Percentiles rank a stretch among this genome's conserved stretches.
Evolutionary conservation across 1,284 basidiomycete genomes (phyloP).

Genomic region (Wolfiporia cocos): DNA sequence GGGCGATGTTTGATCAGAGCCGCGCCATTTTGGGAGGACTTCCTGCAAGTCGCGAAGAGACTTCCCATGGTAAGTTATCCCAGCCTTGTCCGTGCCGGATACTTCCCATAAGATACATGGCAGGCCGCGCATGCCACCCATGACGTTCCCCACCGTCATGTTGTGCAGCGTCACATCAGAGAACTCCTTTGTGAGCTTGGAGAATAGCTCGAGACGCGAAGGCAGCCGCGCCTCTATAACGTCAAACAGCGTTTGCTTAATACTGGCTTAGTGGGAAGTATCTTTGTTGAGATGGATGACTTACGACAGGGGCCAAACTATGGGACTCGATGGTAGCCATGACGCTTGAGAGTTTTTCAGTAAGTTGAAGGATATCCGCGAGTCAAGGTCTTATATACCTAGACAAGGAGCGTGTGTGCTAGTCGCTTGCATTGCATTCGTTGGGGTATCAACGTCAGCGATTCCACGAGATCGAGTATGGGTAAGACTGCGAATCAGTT

Average conservation of each 20-base stretch:
- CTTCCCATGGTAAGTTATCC: conserved; percentile 5
- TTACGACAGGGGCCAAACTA: too few relatives aligned
- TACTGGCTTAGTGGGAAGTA: too few relatives aligned
- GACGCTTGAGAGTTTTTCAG: too few relatives aligned
- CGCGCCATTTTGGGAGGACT: conserved; percentile 3
- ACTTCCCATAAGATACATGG: conserved; percentile 7
- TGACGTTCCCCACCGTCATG: conserved; percentile 6
- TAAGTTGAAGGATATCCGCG: too few relatives aligned
- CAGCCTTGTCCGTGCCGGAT: conserved; percentile 3
- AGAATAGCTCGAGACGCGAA: conserved; percentile 3
- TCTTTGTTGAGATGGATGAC: too few relatives aligned
- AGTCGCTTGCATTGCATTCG: too few relatives aligned
- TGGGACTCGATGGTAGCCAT: too few relatives aligned
- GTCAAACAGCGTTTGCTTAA: conserved; percentile 4
- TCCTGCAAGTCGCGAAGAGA: conserved; percentile 4
- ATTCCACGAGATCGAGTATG: too few relatives aligned
- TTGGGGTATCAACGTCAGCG: too few relatives aligned
- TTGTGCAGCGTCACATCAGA: conserved; percentile 5
- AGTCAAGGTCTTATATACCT: too few relatives aligned
- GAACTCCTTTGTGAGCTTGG: conserved; percentile 1
- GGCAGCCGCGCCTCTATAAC: conserved; percentile 4
- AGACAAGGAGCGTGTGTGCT: too few relatives aligned
- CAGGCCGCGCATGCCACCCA: conserved; percentile 8
- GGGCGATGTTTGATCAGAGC: conserved; percentile 4
- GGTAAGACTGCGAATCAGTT: too few relatives aligned